These are phyloP conservation scores for Limonium bicolor DNA, from an alignment of 148 eudicot genomes.

Conservation along the genomic window DNA sequence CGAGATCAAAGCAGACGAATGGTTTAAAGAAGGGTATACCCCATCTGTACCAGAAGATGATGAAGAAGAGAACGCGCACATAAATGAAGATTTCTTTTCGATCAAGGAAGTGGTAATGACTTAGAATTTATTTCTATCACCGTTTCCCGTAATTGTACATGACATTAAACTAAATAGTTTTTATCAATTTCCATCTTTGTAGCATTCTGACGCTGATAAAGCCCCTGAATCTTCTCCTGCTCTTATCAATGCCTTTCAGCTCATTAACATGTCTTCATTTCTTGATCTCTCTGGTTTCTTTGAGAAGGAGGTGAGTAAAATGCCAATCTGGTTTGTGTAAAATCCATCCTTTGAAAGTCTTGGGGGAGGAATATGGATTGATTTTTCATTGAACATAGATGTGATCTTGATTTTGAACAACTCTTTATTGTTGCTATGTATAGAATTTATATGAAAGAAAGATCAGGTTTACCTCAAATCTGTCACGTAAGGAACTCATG, in stretches of 20 bases:
- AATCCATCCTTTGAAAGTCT: too few species aligned
- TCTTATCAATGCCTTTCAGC: conserved; percentile 81
- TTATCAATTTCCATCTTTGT: background rate
- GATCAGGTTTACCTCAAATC: conserved; percentile 74
- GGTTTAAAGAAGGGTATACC: conserved; percentile 65
- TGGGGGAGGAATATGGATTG: too few species aligned
- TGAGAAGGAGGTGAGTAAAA: conserved; percentile 58
- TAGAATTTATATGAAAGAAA: conserved; percentile 75
- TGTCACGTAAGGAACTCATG: conserved; percentile 49
- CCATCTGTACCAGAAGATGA: conserved; percentile 29
- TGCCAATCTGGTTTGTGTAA: background rate
- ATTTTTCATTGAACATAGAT: background rate
- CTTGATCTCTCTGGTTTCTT: conserved; percentile 96
- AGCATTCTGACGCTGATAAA: conserved; percentile 41
- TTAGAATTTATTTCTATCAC: background rate
- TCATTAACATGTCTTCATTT: conserved; percentile 87
- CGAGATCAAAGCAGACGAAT: conserved; percentile 55
- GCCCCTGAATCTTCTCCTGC: conserved; percentile 33
- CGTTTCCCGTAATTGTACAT: background rate
- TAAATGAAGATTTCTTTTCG: conserved; percentile 50
- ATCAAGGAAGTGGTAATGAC: conserved; percentile 32
- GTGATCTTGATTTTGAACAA: background rate
- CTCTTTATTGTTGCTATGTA: background rate
- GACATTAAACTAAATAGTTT: background rate
- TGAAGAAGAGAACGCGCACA: conserved; percentile 26